These are phyloP conservation scores for Lyophyllum semitale DNA, from an alignment of 768 basidiomycete species.

Conservation along the genomic window DNA sequence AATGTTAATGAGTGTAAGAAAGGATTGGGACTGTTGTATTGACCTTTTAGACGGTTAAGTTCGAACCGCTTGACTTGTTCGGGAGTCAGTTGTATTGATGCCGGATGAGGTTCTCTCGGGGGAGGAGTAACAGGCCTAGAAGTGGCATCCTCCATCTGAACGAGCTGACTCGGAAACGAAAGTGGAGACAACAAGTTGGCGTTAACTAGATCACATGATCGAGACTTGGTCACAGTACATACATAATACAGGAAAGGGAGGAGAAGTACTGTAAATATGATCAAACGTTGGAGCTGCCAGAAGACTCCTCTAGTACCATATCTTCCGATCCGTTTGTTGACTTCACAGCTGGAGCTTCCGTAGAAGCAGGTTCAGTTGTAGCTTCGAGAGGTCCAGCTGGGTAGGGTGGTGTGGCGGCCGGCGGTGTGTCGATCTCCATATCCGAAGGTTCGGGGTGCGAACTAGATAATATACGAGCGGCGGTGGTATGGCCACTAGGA, in stretches of 20 bases:
- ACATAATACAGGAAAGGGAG: not conserved
- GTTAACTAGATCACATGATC: constrained; percentile 5
- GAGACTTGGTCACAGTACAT: no score
- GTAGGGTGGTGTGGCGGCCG: constrained; percentile 21
- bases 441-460: constrained; percentile 22
- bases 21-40: not conserved
- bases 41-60: constrained; percentile 79
- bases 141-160: constrained; percentile 23
- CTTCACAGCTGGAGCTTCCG: constrained; percentile 5
- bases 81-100: constrained; percentile 47
- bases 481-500: constrained; percentile 70
- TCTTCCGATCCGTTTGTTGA: constrained; percentile 13
- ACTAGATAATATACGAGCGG: constrained; percentile 43
- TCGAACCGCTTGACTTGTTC: constrained; percentile 76
- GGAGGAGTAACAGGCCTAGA: constrained; percentile 43
- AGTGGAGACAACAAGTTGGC: not conserved
- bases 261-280: not conserved
- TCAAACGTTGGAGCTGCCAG: constrained; percentile 9
- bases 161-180: not conserved
- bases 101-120: constrained; percentile 20
- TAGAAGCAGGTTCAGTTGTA: not conserved
- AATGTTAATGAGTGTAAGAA: not conserved
- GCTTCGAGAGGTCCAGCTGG: not conserved
- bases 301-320: constrained; percentile 23
- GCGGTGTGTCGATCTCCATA: constrained; percentile 48